Conservation (phyloP, 2,329 filamentous ascomycete genomes). For the Pseudogymnoascus sp. region DNA sequence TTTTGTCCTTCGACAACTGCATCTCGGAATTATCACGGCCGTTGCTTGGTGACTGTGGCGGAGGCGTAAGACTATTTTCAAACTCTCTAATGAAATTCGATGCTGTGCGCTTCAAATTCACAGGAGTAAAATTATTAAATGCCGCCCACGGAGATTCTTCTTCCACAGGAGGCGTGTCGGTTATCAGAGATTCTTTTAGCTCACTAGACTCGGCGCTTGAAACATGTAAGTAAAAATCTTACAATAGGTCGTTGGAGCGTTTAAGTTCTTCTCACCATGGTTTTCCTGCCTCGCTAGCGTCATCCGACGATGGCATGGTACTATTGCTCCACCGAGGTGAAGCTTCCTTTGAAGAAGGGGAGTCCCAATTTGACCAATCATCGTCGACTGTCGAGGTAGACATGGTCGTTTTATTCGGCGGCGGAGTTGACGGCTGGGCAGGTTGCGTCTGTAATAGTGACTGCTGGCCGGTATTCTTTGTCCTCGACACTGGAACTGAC, state of each 20-base stretch:
- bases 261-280: conserved; percentile 5
- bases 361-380: conserved; percentile 62
- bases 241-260: not conserved
- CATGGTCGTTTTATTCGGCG: conserved; percentile 14
- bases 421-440: not conserved
- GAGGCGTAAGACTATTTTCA: conserved; percentile 68
- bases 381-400: conserved; percentile 43
- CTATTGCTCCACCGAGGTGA: conserved; percentile 58
- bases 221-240: not conserved
- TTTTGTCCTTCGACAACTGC: not conserved
- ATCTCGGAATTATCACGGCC: not conserved
- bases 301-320: conserved; percentile 16
- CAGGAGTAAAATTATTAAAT: conserved; percentile 51
- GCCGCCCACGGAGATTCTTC: conserved; percentile 34
- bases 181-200: conserved; percentile 19
- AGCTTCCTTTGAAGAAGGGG: conserved; percentile 44
- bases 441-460: not conserved
- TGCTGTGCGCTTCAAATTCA: conserved; percentile 75
- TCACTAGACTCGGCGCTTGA: conserved; percentile 15
- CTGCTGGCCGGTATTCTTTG: not conserved
- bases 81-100: conserved; percentile 83
- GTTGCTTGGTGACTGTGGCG: conserved; percentile 26
- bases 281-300: conserved; percentile 6
- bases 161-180: conserved; percentile 20
- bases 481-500: not conserved